phyloP scores from a whole-genome alignment of 1,284 basidiomycete species.

The Thelephora terrestris region DNA sequence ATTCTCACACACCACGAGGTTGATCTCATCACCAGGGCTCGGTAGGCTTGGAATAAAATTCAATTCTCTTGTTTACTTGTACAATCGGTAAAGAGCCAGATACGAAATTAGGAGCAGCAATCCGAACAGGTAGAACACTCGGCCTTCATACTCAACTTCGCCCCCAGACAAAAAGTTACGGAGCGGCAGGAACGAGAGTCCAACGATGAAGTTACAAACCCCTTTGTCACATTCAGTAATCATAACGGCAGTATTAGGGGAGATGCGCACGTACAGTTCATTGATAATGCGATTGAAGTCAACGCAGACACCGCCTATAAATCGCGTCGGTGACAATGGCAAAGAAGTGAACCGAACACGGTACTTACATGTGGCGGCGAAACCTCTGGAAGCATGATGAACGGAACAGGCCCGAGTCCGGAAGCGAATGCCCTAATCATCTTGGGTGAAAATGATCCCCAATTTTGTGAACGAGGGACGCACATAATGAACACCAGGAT shows the following conservation, averaged over 20 bases:
- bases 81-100: constrained; percentile 6
- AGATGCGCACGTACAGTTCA: constrained; percentile 56
- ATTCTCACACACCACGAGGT: too few species aligned
- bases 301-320: constrained; percentile 72
- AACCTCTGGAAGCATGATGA: constrained; percentile 88
- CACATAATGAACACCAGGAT: constrained; percentile 82
- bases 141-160: constrained; percentile 59
- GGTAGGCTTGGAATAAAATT: too few species aligned
- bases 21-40: too few species aligned
- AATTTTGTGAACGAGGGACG: constrained; percentile 16
- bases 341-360: constrained; percentile 9
- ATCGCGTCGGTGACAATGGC: constrained; percentile 6
- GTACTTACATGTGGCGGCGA: constrained; percentile 63
- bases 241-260: background rate
- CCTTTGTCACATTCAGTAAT: constrained; percentile 32
- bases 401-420: constrained; percentile 88
- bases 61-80: too few species aligned
- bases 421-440: constrained; percentile 67
- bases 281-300: constrained; percentile 72
- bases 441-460: background rate
- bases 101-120: constrained; percentile 26
- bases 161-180: constrained; percentile 62
- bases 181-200: constrained; percentile 74
- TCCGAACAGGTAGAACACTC: constrained; percentile 78
- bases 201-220: constrained; percentile 78